phyloP scores from a whole-genome alignment of 345 rosid species.

The Arabis alpina region DNA sequence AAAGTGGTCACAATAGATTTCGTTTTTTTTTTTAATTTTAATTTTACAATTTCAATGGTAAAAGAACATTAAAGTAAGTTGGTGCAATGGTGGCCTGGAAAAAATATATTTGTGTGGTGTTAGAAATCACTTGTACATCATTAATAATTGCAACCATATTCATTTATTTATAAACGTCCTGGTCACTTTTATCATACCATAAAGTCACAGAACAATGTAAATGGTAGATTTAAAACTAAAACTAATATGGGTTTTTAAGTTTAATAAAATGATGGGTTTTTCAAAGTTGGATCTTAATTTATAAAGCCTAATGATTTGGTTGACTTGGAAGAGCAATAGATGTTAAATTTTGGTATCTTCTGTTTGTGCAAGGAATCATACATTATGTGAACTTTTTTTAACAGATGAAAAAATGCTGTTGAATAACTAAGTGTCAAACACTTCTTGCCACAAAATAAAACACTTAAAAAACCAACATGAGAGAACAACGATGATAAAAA shows the following conservation, averaged over 20 bases:
- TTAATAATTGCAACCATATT: conserved; percentile 32
- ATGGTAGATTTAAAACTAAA: not conserved
- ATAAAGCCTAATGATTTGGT: conserved; percentile 25
- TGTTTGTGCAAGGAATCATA: conserved; percentile 43
- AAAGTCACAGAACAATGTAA: conserved; percentile 7
- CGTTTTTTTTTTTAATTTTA: not conserved
- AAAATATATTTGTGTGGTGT: conserved; percentile 7
- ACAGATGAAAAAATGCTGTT: conserved; percentile 28
- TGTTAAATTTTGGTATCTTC: conserved; percentile 33
- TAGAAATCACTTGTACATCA: conserved; percentile 27
- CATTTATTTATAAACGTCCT: conserved; percentile 22
- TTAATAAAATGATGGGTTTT: not conserved
- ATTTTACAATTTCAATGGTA: too few species aligned
- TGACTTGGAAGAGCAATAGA: conserved; percentile 36
- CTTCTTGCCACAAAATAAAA: conserved; percentile 35
- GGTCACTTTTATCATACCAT: not conserved
- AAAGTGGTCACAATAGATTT: conserved; percentile 36
- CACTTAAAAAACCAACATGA: conserved; percentile 28
- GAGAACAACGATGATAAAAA: conserved; percentile 2
- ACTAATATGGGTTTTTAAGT: not conserved
- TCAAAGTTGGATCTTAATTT: conserved; percentile 2
- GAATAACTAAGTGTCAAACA: conserved; percentile 37
- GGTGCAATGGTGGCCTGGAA: conserved; percentile 32
- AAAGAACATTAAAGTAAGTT: conserved; percentile 42
- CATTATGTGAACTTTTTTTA: conserved; percentile 17